Conservation (phyloP, 768 basidiomycete species). For the Termitomyces sp. region DNA sequence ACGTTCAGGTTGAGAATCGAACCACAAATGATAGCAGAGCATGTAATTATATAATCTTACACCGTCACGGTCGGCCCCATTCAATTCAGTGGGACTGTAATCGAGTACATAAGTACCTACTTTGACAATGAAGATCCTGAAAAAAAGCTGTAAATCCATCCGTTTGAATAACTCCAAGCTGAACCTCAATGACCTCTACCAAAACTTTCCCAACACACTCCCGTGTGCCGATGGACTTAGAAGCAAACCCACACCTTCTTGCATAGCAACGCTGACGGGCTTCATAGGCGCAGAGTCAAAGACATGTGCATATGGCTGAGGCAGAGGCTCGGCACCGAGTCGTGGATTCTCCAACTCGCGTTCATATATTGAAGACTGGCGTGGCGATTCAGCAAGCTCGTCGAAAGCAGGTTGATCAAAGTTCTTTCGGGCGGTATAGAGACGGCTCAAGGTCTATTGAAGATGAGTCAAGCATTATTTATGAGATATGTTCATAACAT, state of each 20-base stretch:
- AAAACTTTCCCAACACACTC: constrained; percentile 65
- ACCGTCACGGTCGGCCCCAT: too few relatives aligned
- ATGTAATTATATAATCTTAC: too few relatives aligned
- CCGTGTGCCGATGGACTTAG: constrained; percentile 39
- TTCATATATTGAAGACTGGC: constrained; percentile 73
- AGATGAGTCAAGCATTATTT: not conserved
- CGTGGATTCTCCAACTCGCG: constrained; percentile 62
- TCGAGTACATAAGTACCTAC: too few relatives aligned
- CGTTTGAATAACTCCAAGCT: not conserved
- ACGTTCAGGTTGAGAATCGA: not conserved
- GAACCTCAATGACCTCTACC: constrained; percentile 27
- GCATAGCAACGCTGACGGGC: constrained; percentile 71
- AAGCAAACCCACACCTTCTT: constrained; percentile 67
- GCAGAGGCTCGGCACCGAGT: constrained; percentile 43
- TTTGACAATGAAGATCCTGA: too few relatives aligned
- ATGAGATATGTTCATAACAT: not conserved
- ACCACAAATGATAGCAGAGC: not conserved
- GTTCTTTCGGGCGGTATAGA: constrained; percentile 50
- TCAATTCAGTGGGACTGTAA: too few relatives aligned
- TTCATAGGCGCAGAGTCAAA: constrained; percentile 72
- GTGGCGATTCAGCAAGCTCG: constrained; percentile 44
- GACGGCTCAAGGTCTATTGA: constrained; percentile 52
- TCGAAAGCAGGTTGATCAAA: constrained; percentile 50
- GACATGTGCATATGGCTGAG: constrained; percentile 76
- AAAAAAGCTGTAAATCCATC: not conserved